Conservation (phyloP, 805 yeast species). For the Dipodascopsis uninucleata region DNA sequence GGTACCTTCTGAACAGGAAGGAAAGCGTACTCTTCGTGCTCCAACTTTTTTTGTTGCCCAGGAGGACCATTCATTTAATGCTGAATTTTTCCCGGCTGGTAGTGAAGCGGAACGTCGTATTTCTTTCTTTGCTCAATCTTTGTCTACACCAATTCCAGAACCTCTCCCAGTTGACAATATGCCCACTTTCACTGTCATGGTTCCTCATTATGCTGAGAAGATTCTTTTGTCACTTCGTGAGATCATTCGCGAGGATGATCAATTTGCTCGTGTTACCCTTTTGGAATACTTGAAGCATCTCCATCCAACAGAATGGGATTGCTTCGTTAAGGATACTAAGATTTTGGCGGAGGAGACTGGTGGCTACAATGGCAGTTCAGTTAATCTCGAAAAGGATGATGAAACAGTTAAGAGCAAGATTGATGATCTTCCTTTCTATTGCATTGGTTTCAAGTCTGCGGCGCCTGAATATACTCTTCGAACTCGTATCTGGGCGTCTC, state of each 20-base stretch:
- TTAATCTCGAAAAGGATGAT: conserved; percentile 44
- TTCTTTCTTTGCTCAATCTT: conserved; percentile 97
- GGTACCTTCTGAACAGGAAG: conserved; percentile 90
- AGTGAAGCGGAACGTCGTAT: conserved; percentile 99
- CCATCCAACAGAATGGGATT: conserved; percentile 96
- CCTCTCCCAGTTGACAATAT: conserved; percentile 98
- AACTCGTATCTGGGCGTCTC: conserved; percentile 97
- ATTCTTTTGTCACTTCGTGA: conserved; percentile 89
- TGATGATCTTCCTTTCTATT: conserved; percentile 89
- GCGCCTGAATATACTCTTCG: conserved; percentile 95
- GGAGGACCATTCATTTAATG: conserved; percentile 89
- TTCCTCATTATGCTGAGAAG: conserved; percentile 96
- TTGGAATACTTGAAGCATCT: conserved; percentile 91
- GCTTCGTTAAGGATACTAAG: conserved; percentile 94
- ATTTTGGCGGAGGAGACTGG: conserved; percentile 92
- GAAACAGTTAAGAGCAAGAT: conserved; percentile 79
- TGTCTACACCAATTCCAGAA: conserved; percentile 98
- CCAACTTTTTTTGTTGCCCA: conserved; percentile 98
- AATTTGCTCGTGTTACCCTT: conserved; percentile 88
- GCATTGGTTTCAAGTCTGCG: conserved; percentile 96
- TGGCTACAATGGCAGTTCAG: conserved; percentile 41
- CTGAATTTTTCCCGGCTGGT: conserved; percentile 94
- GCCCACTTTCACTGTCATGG: conserved; percentile 97
- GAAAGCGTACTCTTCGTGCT: conserved; percentile 96
- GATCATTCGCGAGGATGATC: conserved; percentile 95